Evolutionary conservation across 2,329 filamentous ascomycete genomes (phyloP), one percentile per base, ranked within the genome.

Genomic region (Zarea fungicola): DNA sequence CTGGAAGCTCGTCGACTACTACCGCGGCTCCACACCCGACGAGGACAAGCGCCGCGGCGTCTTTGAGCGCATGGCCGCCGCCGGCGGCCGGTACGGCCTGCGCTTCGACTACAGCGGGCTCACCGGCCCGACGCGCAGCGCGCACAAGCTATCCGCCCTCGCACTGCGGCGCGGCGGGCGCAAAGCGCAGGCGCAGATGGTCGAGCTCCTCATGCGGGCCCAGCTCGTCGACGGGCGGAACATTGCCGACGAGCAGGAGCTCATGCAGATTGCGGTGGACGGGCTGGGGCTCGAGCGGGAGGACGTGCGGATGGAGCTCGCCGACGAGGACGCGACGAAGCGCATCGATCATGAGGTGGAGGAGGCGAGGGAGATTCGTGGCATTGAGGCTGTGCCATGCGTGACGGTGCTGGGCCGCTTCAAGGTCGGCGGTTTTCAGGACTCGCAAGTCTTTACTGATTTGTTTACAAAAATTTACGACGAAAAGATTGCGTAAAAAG

Each of bases 401-500:
- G 88, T 88, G 58, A 82, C 81, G 2, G 75, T 92, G 43, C 84
- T 89, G 60, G 80, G 75, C 1, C 71, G 72, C 58, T 89, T 81
- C 64, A 76, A 83, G 54, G 72, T 92, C 16, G 81, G 83, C 8
- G 88, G 88, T 1, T 86, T 83, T 48, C 85, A 91, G 69, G 79
- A 84, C 51, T 72, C 78, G 3, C 73, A 74, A 37, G 74, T 83
- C 1, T 89, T 90, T 62, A 68, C 84, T 58, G 73, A 78, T 53
- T 64, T 86, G 31, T 90, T 92, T 66, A 77, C 83, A 54, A 71
- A 76, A 60, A 71, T 86, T 16, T 49, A 56, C 32, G 51, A 32
- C 3, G 53, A 55, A 44, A 54, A 49, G 16, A 39, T 51, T 25
- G 43, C 29, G 21, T 42, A 18, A 34, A 25, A 7, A n/a, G n/a